A percentile compares a stretch with the other conserved stretches of the same genome.
phyloP scores from a whole-genome alignment of 2,329 filamentous ascomycete genomes.

The Harringtonia aguacate region DNA sequence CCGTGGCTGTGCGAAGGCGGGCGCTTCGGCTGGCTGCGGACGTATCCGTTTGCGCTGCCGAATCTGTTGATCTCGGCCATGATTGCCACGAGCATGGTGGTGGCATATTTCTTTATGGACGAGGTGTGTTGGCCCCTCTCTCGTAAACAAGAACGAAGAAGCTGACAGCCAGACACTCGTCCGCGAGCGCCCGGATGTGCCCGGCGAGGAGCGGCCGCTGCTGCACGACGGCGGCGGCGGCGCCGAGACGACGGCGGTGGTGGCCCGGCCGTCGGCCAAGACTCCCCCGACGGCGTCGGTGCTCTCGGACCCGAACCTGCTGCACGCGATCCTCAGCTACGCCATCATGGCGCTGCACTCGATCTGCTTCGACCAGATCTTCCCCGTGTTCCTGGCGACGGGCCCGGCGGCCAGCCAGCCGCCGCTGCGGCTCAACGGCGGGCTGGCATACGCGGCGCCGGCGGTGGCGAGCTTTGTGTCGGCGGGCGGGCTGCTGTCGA shows the following conservation, averaged over 20 bases:
- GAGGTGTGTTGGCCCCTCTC: constrained; percentile 2
- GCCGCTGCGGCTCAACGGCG: constrained; percentile 1
- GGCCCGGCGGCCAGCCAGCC: background rate
- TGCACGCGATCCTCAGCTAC: constrained; percentile 3
- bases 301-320: background rate
- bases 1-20: constrained; percentile 1
- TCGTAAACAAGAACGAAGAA: background rate
- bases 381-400: constrained; percentile 8
- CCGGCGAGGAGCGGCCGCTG: background rate
- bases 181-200: no score
- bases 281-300: background rate
- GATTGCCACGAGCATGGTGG: background rate
- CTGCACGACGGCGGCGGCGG: background rate
- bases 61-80: constrained; percentile 4
- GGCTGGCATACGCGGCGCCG: constrained; percentile 1
- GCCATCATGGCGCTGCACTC: constrained; percentile 6
- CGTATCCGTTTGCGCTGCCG: constrained; percentile 8
- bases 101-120: constrained; percentile 4
- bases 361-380: constrained; percentile 10
- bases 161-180: background rate
- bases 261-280: background rate
- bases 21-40: constrained; percentile 2
- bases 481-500: constrained; percentile 4
- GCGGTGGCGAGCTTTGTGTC: constrained; percentile 5
- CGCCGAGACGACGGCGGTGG: background rate